Percentiles rank a stretch among this genome's conserved stretches.
These are phyloP conservation scores for Dioscorea alata DNA, from an alignment of 106 monocot genomes.

Conservation along the genomic window DNA sequence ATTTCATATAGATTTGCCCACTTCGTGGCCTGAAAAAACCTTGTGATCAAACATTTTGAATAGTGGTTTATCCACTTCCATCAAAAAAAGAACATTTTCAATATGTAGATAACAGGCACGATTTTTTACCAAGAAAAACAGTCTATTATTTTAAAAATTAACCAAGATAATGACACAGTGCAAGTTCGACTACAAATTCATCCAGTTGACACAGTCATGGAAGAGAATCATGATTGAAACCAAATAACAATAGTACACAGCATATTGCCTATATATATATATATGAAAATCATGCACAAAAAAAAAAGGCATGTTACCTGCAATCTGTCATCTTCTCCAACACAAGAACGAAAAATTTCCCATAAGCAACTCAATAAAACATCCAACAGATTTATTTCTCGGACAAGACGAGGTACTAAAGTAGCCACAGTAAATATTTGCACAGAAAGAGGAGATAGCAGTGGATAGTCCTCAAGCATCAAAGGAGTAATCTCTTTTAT, in stretches of 20 bases:
- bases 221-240: too few species aligned
- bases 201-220: too few species aligned
- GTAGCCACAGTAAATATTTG: conserved; percentile 94
- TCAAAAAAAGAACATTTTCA: too few species aligned
- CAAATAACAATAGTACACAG: background rate
- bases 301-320: conserved; percentile 25
- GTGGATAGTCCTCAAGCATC: conserved; percentile 30
- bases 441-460: conserved; percentile 69
- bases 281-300: background rate
- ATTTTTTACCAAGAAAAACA: too few species aligned
- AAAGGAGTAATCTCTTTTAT: conserved; percentile 31
- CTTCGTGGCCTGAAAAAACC: conserved; percentile 56
- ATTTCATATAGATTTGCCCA: conserved; percentile 40
- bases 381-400: conserved; percentile 35
- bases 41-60: conserved; percentile 1
- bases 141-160: too few species aligned
- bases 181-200: too few species aligned
- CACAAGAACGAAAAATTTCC: conserved; percentile 32
- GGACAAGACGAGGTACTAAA: conserved; percentile 53
- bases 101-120: too few species aligned
- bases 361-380: conserved; percentile 49
- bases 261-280: too few species aligned
- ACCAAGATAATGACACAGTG: too few species aligned
- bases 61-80: too few species aligned
- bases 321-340: conserved; percentile 38